Evolutionary conservation across 352 stramenopile species (phyloP).

Genomic region (Hyaloperonospora brassicae): DNA sequence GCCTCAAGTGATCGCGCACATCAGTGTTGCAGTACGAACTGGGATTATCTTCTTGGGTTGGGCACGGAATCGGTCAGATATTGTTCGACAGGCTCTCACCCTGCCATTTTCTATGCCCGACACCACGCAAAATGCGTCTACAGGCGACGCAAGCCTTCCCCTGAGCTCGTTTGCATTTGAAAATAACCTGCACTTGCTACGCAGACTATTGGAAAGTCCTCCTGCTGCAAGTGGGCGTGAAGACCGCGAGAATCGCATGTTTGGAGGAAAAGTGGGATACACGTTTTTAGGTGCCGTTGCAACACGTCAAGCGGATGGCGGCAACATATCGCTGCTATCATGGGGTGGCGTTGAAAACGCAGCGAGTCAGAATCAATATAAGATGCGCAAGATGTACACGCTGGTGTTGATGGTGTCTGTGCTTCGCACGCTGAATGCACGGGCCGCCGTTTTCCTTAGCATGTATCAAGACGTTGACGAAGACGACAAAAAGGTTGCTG

Average conservation of each 20-base stretch:
- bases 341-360: constrained; percentile 28
- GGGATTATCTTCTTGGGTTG: constrained; percentile 70
- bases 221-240: constrained; percentile 5
- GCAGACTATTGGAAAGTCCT: constrained; percentile 31
- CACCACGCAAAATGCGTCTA: constrained; percentile 2
- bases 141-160: constrained; percentile 15
- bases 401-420: constrained; percentile 78
- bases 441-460: constrained; percentile 50
- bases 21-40: constrained; percentile 62
- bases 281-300: constrained; percentile 48
- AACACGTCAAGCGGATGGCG: constrained; percentile 18
- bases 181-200: constrained; percentile 48
- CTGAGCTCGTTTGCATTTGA: constrained; percentile 59
- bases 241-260: constrained; percentile 20
- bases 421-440: constrained; percentile 61
- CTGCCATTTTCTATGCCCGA: constrained; percentile 45
- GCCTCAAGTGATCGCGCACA: constrained; percentile 40
- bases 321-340: constrained; percentile 27
- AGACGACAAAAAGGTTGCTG: constrained; percentile 21
- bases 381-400: constrained; percentile 78
- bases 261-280: constrained; percentile 54
- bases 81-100: constrained; percentile 57
- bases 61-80: constrained; percentile 49
- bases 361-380: constrained; percentile 32
- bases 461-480: constrained; percentile 23